Evolutionary conservation across 257 asterid species (phyloP).

Genomic region (Ophiorrhiza pumila): DNA sequence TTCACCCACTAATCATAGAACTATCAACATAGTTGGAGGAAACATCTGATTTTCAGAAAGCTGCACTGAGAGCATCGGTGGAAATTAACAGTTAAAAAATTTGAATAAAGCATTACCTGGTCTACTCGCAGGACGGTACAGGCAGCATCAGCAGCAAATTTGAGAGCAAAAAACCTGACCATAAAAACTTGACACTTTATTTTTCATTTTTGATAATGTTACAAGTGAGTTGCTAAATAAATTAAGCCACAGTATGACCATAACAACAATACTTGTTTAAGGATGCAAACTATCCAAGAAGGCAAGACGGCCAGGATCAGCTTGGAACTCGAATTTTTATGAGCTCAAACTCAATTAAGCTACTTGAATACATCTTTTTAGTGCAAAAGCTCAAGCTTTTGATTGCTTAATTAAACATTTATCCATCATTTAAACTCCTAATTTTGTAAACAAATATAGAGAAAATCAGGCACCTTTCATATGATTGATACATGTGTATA

Average conservation of each 20-base stretch:
- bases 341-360: background rate
- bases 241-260: background rate
- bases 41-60: background rate
- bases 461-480: no score
- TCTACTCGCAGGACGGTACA: slow-evolving; percentile 94
- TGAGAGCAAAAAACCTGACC: slow-evolving; percentile 78
- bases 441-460: no score
- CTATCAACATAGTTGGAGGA: background rate
- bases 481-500: no score
- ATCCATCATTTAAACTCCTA: no score
- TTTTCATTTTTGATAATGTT: background rate
- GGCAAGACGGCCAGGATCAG: background rate
- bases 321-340: background rate
- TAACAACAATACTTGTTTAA: background rate
- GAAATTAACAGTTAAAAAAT: no score
- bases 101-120: slow-evolving; percentile 55
- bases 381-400: no score
- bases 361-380: background rate
- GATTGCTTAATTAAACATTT: no score
- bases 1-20: background rate
- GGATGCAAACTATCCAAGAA: background rate
- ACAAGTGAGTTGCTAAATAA: background rate
- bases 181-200: background rate
- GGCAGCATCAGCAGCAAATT: slow-evolving; percentile 94
- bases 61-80: background rate